Conservation (phyloP, 257 asterid genomes). For the Solanum sejunctum region DNA sequence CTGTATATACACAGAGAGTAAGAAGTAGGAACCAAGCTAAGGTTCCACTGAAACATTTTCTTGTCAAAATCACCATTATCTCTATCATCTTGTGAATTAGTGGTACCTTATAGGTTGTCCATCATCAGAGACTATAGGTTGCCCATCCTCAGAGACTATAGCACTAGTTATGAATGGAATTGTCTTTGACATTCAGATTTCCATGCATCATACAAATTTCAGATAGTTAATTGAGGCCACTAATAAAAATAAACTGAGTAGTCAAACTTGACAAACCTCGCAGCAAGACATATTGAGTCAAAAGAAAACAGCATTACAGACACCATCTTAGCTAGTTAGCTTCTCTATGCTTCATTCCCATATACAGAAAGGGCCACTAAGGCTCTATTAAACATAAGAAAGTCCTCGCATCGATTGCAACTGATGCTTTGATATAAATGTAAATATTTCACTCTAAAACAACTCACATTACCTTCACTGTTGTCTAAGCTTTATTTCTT, state of each 20-base stretch:
- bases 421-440: not conserved
- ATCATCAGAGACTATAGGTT: not conserved
- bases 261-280: not conserved
- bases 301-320: not conserved
- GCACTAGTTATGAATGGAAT: constrained; percentile 57
- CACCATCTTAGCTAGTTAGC: not conserved
- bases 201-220: constrained; percentile 32
- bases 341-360: not conserved
- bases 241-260: not conserved
- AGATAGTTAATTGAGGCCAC: not conserved
- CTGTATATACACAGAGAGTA: not conserved
- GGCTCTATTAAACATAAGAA: not conserved
- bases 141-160: constrained; percentile 44
- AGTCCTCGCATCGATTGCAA: not conserved
- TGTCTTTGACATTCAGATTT: constrained; percentile 66
- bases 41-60: constrained; percentile 66
- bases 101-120: not conserved
- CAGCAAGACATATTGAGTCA: not conserved
- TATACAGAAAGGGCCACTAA: not conserved
- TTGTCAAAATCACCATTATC: constrained; percentile 25
- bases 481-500: constrained; percentile 50
- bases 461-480: constrained; percentile 48
- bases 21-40: constrained; percentile 44
- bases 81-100: constrained; percentile 1
- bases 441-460: not conserved